Conservation (phyloP, 805 yeast genomes). For the Brettanomyces anomalus region DNA sequence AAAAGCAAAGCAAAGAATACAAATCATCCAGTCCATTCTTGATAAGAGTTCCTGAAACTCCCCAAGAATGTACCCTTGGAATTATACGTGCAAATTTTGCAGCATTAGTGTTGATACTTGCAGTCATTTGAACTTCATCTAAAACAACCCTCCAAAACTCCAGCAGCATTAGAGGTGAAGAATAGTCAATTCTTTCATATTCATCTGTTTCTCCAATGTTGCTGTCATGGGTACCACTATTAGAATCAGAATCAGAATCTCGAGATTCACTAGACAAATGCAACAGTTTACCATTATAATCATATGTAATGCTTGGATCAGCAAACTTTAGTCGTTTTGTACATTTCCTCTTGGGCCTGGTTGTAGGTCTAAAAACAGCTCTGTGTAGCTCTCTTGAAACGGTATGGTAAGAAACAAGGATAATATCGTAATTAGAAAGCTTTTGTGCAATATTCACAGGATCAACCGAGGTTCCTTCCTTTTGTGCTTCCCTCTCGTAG, state of each 20-base stretch:
- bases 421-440: slow-evolving; percentile 60
- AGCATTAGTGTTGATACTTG: slow-evolving; percentile 61
- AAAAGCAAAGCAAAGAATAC: slow-evolving; percentile 58
- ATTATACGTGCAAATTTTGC: slow-evolving; percentile 73
- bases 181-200: slow-evolving; percentile 40
- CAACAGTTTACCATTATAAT: background rate
- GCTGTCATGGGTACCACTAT: background rate
- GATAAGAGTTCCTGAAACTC: slow-evolving; percentile 93
- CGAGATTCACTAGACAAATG: background rate
- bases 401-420: slow-evolving; percentile 67
- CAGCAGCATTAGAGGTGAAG: slow-evolving; percentile 72
- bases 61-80: slow-evolving; percentile 91
- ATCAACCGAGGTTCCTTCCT: slow-evolving; percentile 10
- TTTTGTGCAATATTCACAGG: slow-evolving; percentile 38
- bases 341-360: slow-evolving; percentile 36
- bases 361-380: slow-evolving; percentile 61
- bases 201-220: slow-evolving; percentile 8
- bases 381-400: slow-evolving; percentile 70
- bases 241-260: background rate
- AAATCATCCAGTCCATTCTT: slow-evolving; percentile 59
- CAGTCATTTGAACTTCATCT: slow-evolving; percentile 94
- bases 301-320: slow-evolving; percentile 3
- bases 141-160: slow-evolving; percentile 86
- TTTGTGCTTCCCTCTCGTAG: slow-evolving; percentile 27
- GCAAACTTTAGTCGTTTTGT: slow-evolving; percentile 20